Base-by-base conservation (phyloP, 208 protist genomes). In the Leishmania major region DNA sequence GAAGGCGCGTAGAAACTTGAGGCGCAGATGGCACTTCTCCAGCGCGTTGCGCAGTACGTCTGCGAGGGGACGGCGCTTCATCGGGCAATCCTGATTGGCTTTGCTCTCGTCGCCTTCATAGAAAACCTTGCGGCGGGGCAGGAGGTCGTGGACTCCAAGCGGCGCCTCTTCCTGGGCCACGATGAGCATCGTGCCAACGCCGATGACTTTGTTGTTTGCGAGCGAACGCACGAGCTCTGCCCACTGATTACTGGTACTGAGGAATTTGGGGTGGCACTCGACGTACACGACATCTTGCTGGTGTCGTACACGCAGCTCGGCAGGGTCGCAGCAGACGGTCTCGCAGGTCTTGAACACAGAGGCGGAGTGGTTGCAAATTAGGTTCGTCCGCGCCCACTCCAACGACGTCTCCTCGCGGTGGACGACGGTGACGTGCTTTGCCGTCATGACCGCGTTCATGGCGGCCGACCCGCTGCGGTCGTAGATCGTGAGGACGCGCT, bases 371-470 rank as follows among this genome's bases (percentile, higher is more conserved):
- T 96, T 96, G 57, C 83, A 82, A n/a, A 94, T 87, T 6, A 96
- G 79, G 75, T 93, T 96, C 59, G 92, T 89, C 19, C 92, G 88
- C 10, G 89, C 79, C 86, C 90, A 94, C 25, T 95, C 86, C 40
- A 86, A 90, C 40, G 35, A 88, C 35, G 64, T 59, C 62, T 71
- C 85, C 60, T 95, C 90, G 59, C 79, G 64, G 75, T 94, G 87
- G 11, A 89, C 87, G 19, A 96, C 84, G 3, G 90, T 87, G n/a
- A 98, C 93, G 74, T 89, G 80, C 76, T 92, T 93, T 13, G 92
- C 95, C 8, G 91, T 92, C 87, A 96, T 93, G 28, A 94, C 82
- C 17, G 93, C 95, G 75, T 94, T 93, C 59, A 98, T 83, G 43
- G 95, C 59, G 13, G 91, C 91, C 17, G 88, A 77, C 7, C 89